A percentile compares a stretch with the other conserved stretches of the same genome.
Conservation (phyloP, 345 rosid species). For the Turritis glabra region DNA sequence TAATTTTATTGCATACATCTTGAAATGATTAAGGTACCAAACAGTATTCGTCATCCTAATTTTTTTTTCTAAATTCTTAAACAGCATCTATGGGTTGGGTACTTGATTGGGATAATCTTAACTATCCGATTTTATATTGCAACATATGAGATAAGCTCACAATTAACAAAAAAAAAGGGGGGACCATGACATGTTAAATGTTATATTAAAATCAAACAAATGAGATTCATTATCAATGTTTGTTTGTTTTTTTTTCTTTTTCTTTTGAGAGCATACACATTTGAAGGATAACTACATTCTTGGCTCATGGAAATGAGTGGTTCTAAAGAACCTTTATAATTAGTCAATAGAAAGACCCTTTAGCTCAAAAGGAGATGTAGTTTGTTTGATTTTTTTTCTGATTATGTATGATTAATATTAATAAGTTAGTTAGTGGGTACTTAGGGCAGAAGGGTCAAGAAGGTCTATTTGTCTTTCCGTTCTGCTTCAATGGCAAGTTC, state of each 20-base stretch:
- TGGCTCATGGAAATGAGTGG: slow-evolving; percentile 1
- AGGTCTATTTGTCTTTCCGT: slow-evolving; percentile 26
- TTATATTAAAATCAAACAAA: not conserved
- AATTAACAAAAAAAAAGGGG: slow-evolving; percentile 12
- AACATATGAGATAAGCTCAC: slow-evolving; percentile 25
- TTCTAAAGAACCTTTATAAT: slow-evolving; percentile 1
- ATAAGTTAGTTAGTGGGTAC: slow-evolving; percentile 13
- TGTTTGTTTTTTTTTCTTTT: not conserved
- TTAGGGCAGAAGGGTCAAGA: slow-evolving; percentile 38
- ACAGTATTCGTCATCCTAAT: slow-evolving; percentile 14
- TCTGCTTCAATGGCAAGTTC: slow-evolving; percentile 29
- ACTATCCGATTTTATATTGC: not conserved
- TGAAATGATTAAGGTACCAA: slow-evolving; percentile 26
- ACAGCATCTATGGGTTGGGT: slow-evolving; percentile 19
- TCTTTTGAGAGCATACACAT: not conserved
- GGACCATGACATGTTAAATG: slow-evolving; percentile 5
- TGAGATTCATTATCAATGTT: slow-evolving; percentile 10
- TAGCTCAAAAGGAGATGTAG: not conserved
- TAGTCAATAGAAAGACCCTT: slow-evolving; percentile 17
- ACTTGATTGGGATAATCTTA: slow-evolving; percentile 22
- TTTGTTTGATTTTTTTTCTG: not conserved
- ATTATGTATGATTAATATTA: slow-evolving; percentile 4
- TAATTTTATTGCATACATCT: no score
- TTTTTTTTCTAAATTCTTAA: slow-evolving; percentile 1
- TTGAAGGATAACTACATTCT: not conserved